A percentile compares a stretch with the other conserved stretches of the same genome.
Evolutionary conservation across 495 filamentous ascomycete genomes (phyloP).

Genomic region (Aspergillus haitiensis): DNA sequence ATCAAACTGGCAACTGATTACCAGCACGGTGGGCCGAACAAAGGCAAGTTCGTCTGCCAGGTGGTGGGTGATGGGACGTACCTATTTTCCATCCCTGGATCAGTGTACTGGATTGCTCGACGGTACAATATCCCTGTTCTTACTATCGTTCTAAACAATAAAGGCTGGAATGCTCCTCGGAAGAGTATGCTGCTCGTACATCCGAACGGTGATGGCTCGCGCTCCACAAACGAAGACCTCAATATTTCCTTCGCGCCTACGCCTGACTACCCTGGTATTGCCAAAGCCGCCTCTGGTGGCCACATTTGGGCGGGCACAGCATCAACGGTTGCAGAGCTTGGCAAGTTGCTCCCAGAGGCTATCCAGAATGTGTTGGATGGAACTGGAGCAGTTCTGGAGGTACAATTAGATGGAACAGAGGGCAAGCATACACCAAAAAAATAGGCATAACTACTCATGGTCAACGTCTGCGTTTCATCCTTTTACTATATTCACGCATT

Average conservation of each 20-base stretch:
- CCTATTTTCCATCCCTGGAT: constrained; percentile 84
- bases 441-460: not conserved
- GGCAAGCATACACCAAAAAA: constrained; percentile 43
- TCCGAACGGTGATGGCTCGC: constrained; percentile 74
- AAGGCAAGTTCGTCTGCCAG: constrained; percentile 85
- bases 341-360: constrained; percentile 60
- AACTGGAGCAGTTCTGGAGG: constrained; percentile 66
- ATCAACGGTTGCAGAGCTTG: constrained; percentile 61
- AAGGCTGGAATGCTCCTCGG: constrained; percentile 88
- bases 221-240: constrained; percentile 78
- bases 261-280: constrained; percentile 90
- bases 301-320: constrained; percentile 70
- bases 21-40: constrained; percentile 56
- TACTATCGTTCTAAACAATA: constrained; percentile 92
- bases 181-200: constrained; percentile 78
- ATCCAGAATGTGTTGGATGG: constrained; percentile 67
- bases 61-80: constrained; percentile 93
- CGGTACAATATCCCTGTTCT: constrained; percentile 86
- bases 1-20: constrained; percentile 80
- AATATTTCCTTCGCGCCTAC: constrained; percentile 86
- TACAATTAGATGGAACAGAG: constrained; percentile 46
- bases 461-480: not conserved
- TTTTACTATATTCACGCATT: not conserved
- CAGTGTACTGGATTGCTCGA: constrained; percentile 88
- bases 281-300: constrained; percentile 82